A percentile compares a stretch with the other conserved stretches of the same genome.
Conservation (phyloP, 1,284 basidiomycete species). For the Ustilago loliicola region DNA sequence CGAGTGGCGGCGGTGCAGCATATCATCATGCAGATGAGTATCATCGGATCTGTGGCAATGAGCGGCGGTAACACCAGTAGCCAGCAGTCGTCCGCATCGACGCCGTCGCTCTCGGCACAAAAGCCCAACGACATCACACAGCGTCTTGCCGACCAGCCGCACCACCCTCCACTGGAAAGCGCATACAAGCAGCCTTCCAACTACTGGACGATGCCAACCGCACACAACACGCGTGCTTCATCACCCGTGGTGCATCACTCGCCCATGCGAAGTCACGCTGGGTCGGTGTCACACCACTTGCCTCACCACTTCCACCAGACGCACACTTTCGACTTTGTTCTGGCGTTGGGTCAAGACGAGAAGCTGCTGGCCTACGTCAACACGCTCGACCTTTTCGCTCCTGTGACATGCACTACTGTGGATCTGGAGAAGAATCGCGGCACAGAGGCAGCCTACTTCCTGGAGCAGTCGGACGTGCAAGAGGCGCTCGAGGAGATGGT, state of each 20-base stretch:
- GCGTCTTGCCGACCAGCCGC: constrained; percentile 49
- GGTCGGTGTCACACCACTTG: constrained; percentile 39
- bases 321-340: constrained; percentile 66
- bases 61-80: constrained; percentile 15
- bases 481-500: constrained; percentile 64
- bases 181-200: constrained; percentile 64
- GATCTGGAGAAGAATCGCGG: constrained; percentile 54
- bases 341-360: constrained; percentile 67
- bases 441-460: constrained; percentile 62
- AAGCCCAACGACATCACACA: constrained; percentile 38
- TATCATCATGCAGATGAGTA: constrained; percentile 62
- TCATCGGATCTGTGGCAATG: constrained; percentile 31
- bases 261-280: constrained; percentile 27
- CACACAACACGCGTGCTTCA: constrained; percentile 33
- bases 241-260: constrained; percentile 36
- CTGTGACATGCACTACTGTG: constrained; percentile 65
- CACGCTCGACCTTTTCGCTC: constrained; percentile 67
- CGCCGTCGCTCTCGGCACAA: constrained; percentile 27
- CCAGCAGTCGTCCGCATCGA: constrained; percentile 29
- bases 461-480: constrained; percentile 55
- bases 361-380: constrained; percentile 65
- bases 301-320: constrained; percentile 50
- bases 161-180: constrained; percentile 39
- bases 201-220: constrained; percentile 52
- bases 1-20: constrained; percentile 80